Percentiles rank a stretch among this genome's conserved stretches.
These are phyloP conservation scores for Hericium alpestre DNA, from an alignment of 768 basidiomycete species.

Conservation along the genomic window DNA sequence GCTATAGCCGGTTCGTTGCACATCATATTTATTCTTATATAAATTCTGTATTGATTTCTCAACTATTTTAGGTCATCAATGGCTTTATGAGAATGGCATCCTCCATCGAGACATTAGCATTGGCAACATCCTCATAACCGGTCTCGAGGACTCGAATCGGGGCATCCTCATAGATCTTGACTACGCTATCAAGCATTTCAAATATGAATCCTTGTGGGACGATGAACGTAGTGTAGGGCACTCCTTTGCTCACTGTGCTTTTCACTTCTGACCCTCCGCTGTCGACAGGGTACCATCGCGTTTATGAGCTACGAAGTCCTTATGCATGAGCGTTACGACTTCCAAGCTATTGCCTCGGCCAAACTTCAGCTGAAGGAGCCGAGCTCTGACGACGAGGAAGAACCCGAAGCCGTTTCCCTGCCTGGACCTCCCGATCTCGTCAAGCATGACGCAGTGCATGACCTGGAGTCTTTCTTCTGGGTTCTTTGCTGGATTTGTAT, in stretches of 20 bases:
- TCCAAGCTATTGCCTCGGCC: no score
- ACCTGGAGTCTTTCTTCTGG: neutral
- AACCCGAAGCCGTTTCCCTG: neutral
- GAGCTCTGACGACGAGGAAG: neutral
- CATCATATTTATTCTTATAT: no score
- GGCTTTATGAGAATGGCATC: neutral
- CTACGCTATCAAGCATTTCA: neutral
- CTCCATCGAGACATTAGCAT: constrained; percentile 5
- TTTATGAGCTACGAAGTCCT: neutral
- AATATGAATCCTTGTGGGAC: neutral
- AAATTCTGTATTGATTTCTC: neutral
- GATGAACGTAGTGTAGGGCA: neutral
- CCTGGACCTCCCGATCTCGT: neutral
- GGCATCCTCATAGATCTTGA: neutral
- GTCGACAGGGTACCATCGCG: neutral
- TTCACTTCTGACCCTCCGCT: neutral
- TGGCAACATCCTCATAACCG: neutral
- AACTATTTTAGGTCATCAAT: neutral
- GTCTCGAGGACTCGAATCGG: neutral
- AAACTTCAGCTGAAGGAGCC: no score
- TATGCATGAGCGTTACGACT: neutral
- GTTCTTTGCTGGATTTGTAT: neutral
- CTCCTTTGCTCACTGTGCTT: neutral
- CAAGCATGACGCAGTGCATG: neutral
- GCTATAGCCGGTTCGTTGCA: neutral